A percentile compares a stretch with the other conserved stretches of the same genome.
Evolutionary conservation across 768 basidiomycete genomes (phyloP).

Genomic region (Myochromella boudieri): DNA sequence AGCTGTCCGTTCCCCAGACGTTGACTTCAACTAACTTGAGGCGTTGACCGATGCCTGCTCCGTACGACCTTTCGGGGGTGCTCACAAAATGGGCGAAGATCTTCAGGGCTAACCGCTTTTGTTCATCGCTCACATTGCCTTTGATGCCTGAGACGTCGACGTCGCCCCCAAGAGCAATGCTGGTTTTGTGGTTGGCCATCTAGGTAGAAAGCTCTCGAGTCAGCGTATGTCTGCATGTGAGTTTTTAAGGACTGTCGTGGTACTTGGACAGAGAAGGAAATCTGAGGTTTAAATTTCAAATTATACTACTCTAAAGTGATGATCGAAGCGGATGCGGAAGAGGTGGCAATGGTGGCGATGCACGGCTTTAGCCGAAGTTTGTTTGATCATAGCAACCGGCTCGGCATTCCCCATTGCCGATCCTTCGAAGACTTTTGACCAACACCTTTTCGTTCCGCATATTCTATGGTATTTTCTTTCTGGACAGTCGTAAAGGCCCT

Average conservation of each 20-base stretch:
- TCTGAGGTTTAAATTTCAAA: constrained; percentile 1
- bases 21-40: constrained; percentile 36
- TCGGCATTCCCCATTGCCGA: too few species aligned
- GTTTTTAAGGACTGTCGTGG: constrained; percentile 2
- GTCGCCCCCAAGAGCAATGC: too few species aligned
- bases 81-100: constrained; percentile 38
- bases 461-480: not conserved
- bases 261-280: not conserved
- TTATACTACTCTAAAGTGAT: constrained; percentile 11
- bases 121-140: constrained; percentile 40
- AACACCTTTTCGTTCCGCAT: too few species aligned
- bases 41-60: constrained; percentile 36
- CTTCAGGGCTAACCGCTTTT: constrained; percentile 32
- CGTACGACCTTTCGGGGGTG: constrained; percentile 32
- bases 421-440: too few species aligned
- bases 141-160: constrained; percentile 32
- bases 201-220: not conserved
- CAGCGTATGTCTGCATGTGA: not conserved
- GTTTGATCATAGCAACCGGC: too few species aligned
- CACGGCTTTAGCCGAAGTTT: too few species aligned
- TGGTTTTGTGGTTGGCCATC: not conserved
- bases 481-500: not conserved
- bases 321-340: constrained; percentile 15
- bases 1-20: constrained; percentile 22
- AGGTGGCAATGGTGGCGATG: constrained; percentile 7